These are phyloP conservation scores for Cadophora luteo-olivacea DNA, from an alignment of 2,329 filamentous ascomycete species.

Conservation along the genomic window DNA sequence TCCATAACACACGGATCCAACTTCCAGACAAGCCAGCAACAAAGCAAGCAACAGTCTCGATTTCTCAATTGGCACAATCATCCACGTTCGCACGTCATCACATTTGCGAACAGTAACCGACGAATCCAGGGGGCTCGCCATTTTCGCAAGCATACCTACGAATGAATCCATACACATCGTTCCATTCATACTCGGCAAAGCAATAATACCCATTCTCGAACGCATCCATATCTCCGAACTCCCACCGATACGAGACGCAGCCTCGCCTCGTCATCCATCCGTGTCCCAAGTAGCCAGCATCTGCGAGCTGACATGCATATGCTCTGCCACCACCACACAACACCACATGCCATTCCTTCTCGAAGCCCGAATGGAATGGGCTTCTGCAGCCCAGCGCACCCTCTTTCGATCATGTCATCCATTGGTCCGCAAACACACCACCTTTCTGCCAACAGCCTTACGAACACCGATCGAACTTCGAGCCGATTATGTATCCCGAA, in stretches of 20 bases:
- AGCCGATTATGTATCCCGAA: not conserved
- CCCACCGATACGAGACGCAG: constrained; percentile 11
- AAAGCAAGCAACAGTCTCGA: constrained; percentile 1
- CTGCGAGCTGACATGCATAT: constrained; percentile 12
- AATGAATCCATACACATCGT: not conserved
- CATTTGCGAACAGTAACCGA: not conserved
- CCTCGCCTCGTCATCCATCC: constrained; percentile 2
- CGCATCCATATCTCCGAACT: not conserved
- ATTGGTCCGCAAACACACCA: not conserved
- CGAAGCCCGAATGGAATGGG: constrained; percentile 4
- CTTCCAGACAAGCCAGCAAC: not conserved
- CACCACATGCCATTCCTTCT: constrained; percentile 6
- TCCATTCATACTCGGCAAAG: constrained; percentile 1
- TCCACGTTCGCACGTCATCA: not conserved
- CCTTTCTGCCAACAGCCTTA: not conserved
- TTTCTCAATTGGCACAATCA: not conserved
- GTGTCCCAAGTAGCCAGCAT: not conserved
- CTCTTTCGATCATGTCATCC: not conserved
- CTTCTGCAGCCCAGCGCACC: not conserved
- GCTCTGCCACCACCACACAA: constrained; percentile 6
- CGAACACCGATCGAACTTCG: not conserved
- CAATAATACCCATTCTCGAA: not conserved
- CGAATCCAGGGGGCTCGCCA: not conserved
- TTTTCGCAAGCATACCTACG: not conserved
- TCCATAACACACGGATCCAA: not conserved